Evolutionary conservation across 768 basidiomycete species (phyloP).

Genomic region (Stropharia rugosoannulata): DNA sequence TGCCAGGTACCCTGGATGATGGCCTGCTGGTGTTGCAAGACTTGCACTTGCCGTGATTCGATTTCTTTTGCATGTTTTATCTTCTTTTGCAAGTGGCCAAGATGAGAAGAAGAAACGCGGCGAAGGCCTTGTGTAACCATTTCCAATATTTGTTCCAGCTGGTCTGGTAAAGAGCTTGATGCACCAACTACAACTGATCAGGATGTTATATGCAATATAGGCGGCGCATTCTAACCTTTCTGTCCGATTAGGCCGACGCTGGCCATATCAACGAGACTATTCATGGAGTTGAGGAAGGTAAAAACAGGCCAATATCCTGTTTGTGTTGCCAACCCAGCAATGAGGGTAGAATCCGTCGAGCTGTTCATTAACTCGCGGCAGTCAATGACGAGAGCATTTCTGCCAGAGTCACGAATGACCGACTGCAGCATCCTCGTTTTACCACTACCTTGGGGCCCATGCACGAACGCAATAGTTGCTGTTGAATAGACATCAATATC

Average conservation of each 20-base stretch:
- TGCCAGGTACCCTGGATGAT: conserved; percentile 75
- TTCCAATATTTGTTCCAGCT: conserved; percentile 81
- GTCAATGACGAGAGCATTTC: conserved; percentile 79
- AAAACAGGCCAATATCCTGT: conserved; percentile 92
- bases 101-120: conserved; percentile 54
- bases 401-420: conserved; percentile 53
- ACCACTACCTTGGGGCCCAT: conserved; percentile 84
- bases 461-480: conserved; percentile 78
- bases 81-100: conserved; percentile 37
- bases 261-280: conserved; percentile 86
- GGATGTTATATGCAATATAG: background rate
- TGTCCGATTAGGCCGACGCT: conserved; percentile 94
- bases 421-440: conserved; percentile 60
- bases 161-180: conserved; percentile 73
- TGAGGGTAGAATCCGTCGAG: conserved; percentile 64
- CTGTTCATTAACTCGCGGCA: conserved; percentile 73
- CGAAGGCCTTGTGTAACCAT: conserved; percentile 75
- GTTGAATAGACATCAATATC: conserved; percentile 8
- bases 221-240: conserved; percentile 56
- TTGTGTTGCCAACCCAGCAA: conserved; percentile 70
- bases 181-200: conserved; percentile 65
- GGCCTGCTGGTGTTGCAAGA: conserved; percentile 37
- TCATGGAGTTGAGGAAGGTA: conserved; percentile 78
- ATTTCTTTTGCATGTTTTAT: conserved; percentile 35
- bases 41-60: conserved; percentile 36